A percentile compares a stretch with the other conserved stretches of the same genome.
These are phyloP conservation scores for Leccinum subtestaceum DNA, from an alignment of 768 basidiomycete genomes.

Conservation along the genomic window DNA sequence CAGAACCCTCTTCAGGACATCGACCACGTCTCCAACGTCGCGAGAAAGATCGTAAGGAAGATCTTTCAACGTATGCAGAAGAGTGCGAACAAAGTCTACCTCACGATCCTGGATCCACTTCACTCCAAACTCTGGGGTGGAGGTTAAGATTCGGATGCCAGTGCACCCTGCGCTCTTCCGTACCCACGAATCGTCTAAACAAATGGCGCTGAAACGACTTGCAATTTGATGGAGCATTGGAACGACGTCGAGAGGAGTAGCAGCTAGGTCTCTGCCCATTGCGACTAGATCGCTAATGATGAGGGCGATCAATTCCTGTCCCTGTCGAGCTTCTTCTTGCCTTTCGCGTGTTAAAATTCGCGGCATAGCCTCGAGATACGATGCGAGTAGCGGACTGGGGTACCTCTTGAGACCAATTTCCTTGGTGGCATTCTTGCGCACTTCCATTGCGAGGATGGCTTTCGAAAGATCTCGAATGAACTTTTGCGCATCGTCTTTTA, in stretches of 20 bases:
- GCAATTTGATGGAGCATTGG: slow-evolving; percentile 79
- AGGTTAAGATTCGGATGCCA: slow-evolving; percentile 54
- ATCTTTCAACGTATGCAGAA: slow-evolving; percentile 91
- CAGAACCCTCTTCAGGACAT: slow-evolving; percentile 69
- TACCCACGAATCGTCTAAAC: slow-evolving; percentile 88
- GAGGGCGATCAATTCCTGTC: slow-evolving; percentile 55
- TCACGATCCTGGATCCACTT: slow-evolving; percentile 86
- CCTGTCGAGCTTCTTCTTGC: slow-evolving; percentile 55
- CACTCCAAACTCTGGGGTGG: slow-evolving; percentile 64
- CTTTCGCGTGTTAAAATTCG: slow-evolving; percentile 70
- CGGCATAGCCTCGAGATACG: slow-evolving; percentile 79
- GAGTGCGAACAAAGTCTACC: slow-evolving; percentile 83
- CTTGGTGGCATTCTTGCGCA: slow-evolving; percentile 55
- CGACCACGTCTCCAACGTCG: slow-evolving; percentile 73
- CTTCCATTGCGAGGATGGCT: slow-evolving; percentile 72
- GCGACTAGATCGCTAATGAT: slow-evolving; percentile 67
- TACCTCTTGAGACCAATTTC: slow-evolving; percentile 51
- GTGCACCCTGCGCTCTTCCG: slow-evolving; percentile 86
- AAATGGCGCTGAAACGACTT: slow-evolving; percentile 78
- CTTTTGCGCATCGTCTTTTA: slow-evolving; percentile 64
- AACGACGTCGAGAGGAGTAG: slow-evolving; percentile 54
- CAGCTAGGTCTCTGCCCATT: slow-evolving; percentile 46
- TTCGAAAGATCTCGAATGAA: slow-evolving; percentile 69
- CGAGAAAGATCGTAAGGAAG: slow-evolving; percentile 86
- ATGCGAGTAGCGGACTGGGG: slow-evolving; percentile 57